Conservation (phyloP, 2,329 filamentous ascomycete genomes). For the Pseudogymnoascus sp. region DNA sequence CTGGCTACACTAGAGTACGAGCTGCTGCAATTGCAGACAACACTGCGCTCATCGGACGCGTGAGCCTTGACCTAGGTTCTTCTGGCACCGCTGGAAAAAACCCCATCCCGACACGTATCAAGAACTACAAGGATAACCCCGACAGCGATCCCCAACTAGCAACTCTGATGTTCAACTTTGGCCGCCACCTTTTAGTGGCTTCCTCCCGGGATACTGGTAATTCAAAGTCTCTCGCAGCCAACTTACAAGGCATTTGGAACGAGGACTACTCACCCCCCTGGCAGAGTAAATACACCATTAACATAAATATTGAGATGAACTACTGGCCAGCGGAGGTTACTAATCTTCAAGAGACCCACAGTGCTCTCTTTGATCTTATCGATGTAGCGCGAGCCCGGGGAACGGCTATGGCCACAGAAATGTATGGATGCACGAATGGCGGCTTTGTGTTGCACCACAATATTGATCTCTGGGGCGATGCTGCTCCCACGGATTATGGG, state of each 20-base stretch:
- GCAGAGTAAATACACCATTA: constrained; percentile 32
- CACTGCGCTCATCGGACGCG: no score
- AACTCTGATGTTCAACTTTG: constrained; percentile 25
- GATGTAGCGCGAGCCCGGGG: no score
- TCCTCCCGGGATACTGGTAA: constrained; percentile 15
- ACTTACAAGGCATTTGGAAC: constrained; percentile 33
- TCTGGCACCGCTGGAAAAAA: no score
- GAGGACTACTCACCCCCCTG: constrained; percentile 27
- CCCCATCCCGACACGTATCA: not conserved
- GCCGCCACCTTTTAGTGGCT: constrained; percentile 26
- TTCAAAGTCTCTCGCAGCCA: constrained; percentile 25
- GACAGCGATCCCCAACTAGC: constrained; percentile 12
- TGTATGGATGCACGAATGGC: not conserved
- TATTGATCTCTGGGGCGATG: constrained; percentile 22
- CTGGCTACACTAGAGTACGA: no score
- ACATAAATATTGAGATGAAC: constrained; percentile 35
- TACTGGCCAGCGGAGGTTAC: constrained; percentile 27
- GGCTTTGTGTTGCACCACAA: constrained; percentile 21
- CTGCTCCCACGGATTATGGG: constrained; percentile 29
- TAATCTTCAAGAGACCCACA: constrained; percentile 10
- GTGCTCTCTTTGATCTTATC: not conserved
- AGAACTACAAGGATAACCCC: not conserved
- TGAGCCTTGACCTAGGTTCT: no score
- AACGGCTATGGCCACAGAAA: no score
- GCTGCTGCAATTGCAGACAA: not conserved